phyloP scores from a whole-genome alignment of 73 alveolate species.

The Symbiodinium pilosum region DNA sequence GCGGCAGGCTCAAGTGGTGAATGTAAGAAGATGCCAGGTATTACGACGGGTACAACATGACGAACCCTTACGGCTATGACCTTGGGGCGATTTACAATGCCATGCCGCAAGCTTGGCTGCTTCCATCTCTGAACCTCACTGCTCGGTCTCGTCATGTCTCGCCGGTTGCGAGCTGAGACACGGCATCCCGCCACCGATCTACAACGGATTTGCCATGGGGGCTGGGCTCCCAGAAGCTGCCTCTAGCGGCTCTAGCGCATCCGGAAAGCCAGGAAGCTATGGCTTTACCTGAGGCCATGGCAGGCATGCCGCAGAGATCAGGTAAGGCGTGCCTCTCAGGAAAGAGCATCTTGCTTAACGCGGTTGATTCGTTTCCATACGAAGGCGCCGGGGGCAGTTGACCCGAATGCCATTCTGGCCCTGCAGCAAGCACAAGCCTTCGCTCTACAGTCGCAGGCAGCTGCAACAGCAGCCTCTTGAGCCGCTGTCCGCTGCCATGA shows the following conservation, averaged over 20 bases:
- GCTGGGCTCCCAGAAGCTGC: not conserved
- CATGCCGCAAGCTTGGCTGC: not conserved
- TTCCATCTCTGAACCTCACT: too few species aligned
- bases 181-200: not conserved
- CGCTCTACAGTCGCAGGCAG: conserved; percentile 83
- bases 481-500: not conserved
- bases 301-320: not conserved
- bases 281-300: conserved; percentile 1
- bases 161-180: not conserved
- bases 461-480: too few species aligned
- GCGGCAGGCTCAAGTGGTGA: not conserved
- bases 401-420: conserved; percentile 60
- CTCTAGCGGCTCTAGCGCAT: not conserved
- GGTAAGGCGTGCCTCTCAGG: not conserved
- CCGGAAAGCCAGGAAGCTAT: not conserved
- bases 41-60: conserved; percentile 65
- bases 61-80: conserved; percentile 82
- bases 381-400: conserved; percentile 10
- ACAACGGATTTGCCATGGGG: not conserved
- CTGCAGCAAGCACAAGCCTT: conserved; percentile 84
- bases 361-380: too few species aligned
- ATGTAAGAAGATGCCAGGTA: not conserved
- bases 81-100: conserved; percentile 87
- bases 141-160: too few species aligned
- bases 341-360: too few species aligned